Conservation (phyloP, 129 eudicot species). For the Flaveria trinervia region DNA sequence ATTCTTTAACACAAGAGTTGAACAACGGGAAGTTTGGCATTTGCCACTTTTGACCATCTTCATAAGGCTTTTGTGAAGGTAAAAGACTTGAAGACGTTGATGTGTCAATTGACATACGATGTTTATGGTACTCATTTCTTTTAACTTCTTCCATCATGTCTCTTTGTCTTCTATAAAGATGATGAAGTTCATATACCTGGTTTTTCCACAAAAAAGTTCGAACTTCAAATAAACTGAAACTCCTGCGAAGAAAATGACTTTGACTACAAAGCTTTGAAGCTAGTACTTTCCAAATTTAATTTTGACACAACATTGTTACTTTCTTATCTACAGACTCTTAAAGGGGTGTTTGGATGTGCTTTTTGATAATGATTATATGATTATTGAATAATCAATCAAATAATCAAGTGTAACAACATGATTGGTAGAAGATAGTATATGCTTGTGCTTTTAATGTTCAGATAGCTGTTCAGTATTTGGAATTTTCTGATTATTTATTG, state of each 20-base stretch:
- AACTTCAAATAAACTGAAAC: conserved; percentile 20
- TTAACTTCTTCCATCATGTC: conserved; percentile 86
- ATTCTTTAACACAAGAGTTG: conserved; percentile 45
- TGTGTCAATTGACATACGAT: conserved; percentile 50
- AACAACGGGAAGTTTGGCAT: conserved; percentile 49
- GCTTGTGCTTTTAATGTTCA: no score
- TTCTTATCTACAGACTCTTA: not conserved
- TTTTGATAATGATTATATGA: no score
- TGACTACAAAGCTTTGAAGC: not conserved
- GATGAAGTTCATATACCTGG: conserved; percentile 88
- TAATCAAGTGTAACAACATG: no score
- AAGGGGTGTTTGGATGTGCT: not conserved
- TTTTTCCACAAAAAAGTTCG: conserved; percentile 1
- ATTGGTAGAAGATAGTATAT: no score
- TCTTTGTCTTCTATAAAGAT: conserved; percentile 81
- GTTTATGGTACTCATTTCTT: conserved; percentile 51
- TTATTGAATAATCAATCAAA: no score
- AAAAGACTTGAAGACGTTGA: conserved; percentile 75
- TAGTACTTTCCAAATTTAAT: not conserved
- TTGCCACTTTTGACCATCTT: conserved; percentile 63
- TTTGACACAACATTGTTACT: not conserved
- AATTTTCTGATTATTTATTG: no score
- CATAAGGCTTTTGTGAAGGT: conserved; percentile 60
- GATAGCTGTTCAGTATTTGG: no score
- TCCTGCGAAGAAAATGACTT: not conserved